phyloP scores from a whole-genome alignment of 1,284 basidiomycete genomes.

The Mycena sp. region DNA sequence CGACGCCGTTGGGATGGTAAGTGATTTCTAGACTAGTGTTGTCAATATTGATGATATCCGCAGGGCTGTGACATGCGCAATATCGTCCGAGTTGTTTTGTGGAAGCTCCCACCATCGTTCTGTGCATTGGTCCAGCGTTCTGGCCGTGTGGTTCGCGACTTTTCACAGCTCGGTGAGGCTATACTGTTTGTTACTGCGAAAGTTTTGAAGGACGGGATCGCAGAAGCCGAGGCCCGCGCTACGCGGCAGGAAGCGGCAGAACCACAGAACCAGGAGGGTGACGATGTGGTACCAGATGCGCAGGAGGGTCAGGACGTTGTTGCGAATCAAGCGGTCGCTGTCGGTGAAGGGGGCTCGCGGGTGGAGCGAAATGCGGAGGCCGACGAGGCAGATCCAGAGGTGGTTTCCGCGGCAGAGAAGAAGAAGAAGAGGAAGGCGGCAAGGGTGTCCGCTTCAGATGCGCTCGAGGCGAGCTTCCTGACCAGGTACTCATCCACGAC shows the following conservation, averaged over 20 bases:
- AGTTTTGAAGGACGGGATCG: slow-evolving; percentile 1
- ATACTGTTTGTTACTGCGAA: slow-evolving; percentile 2
- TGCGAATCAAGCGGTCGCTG: neutral
- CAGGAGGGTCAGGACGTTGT: slow-evolving; percentile 2
- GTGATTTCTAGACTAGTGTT: neutral
- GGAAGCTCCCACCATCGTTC: slow-evolving; percentile 4
- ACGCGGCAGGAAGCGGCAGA: neutral
- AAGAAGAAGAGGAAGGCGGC: slow-evolving; percentile 4
- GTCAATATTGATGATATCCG: neutral
- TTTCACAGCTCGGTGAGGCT: neutral
- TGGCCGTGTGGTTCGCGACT: neutral
- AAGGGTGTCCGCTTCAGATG: neutral
- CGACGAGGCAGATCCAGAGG: neutral
- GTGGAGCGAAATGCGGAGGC: too few species aligned
- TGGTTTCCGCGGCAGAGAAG: neutral
- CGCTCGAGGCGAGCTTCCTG: slow-evolving; percentile 12
- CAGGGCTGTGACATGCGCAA: slow-evolving; percentile 10
- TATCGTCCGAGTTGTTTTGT: slow-evolving; percentile 10
- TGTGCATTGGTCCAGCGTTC: slow-evolving; percentile 7
- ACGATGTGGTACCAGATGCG: too few species aligned
- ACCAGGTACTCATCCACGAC: slow-evolving; percentile 14
- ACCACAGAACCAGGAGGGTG: neutral
- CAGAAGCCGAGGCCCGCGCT: neutral
- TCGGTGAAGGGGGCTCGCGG: slow-evolving; percentile 3
- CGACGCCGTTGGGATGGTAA: slow-evolving; percentile 35